A percentile compares a stretch with the other conserved stretches of the same genome.
Conservation (phyloP, 2,329 filamentous ascomycete species). For the Botryotinia calthae region DNA sequence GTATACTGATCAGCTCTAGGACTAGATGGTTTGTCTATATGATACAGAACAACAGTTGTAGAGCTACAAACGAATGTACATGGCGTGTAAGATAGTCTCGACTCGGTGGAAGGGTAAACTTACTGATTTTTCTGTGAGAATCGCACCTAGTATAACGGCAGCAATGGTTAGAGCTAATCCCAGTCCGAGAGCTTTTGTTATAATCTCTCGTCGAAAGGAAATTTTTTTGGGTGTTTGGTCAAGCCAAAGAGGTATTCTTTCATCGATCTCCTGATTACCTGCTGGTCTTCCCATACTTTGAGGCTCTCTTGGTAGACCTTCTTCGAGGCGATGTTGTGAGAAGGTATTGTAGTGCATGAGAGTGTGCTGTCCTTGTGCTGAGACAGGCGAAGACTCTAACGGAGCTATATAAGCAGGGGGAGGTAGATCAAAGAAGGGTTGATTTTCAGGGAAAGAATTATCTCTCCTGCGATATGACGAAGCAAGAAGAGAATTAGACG, state of each 20-base stretch:
- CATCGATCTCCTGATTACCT: conserved; percentile 23
- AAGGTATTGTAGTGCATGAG: conserved; percentile 32
- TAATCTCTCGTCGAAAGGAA: conserved; percentile 17
- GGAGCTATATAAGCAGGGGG: conserved; percentile 33
- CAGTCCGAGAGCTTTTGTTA: conserved; percentile 26
- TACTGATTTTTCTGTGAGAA: not conserved
- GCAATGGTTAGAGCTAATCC: conserved; percentile 26
- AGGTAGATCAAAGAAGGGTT: conserved; percentile 23
- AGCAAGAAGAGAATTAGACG: not conserved
- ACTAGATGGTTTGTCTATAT: not conserved
- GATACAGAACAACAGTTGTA: too few species aligned
- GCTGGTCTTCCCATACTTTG: conserved; percentile 36
- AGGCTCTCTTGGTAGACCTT: conserved; percentile 27
- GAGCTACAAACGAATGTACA: not conserved
- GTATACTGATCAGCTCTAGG: not conserved
- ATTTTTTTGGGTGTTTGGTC: conserved; percentile 11
- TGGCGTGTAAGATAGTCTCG: not conserved
- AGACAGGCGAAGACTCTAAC: conserved; percentile 2
- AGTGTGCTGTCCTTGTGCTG: conserved; percentile 11
- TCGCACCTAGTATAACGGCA: not conserved
- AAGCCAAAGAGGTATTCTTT: conserved; percentile 31
- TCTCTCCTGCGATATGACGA: not conserved
- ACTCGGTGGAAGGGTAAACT: not conserved
- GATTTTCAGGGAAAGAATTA: not conserved
- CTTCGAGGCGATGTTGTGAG: conserved; percentile 30